Percentiles rank a stretch among this genome's conserved stretches.
Evolutionary conservation across 2,329 filamentous ascomycete genomes (phyloP).

Genomic region (Cladosporium sp.): DNA sequence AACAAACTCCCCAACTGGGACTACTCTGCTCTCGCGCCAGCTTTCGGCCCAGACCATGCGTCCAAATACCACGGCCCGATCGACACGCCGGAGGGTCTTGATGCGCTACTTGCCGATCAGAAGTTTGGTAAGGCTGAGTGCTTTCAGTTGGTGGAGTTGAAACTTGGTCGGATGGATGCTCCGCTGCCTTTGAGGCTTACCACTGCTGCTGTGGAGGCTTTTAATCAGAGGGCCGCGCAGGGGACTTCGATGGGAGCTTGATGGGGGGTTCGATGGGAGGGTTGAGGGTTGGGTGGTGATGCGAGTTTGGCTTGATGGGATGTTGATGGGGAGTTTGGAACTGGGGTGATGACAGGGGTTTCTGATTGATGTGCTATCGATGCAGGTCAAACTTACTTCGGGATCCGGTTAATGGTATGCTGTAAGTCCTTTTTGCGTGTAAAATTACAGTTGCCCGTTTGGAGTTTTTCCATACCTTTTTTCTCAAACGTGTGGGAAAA

Average conservation of each 20-base stretch:
- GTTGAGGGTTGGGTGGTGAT: too few species aligned
- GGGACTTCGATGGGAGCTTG: not conserved
- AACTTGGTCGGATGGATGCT: slow-evolving; percentile 20
- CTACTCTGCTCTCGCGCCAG: slow-evolving; percentile 11
- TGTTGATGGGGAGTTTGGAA: too few species aligned
- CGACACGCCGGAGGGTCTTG: slow-evolving; percentile 16
- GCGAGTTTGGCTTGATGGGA: too few species aligned
- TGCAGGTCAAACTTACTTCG: too few species aligned
- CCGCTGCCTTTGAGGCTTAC: slow-evolving; percentile 15
- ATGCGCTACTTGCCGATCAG: slow-evolving; percentile 10
- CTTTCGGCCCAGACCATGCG: slow-evolving; percentile 12
- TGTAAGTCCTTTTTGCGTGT: too few species aligned
- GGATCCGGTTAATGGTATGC: too few species aligned
- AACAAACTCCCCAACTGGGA: slow-evolving; percentile 13
- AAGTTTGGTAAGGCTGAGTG: slow-evolving; percentile 6
- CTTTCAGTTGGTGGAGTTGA: slow-evolving; percentile 21
- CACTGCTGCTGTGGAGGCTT: slow-evolving; percentile 20
- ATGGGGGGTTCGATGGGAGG: too few species aligned
- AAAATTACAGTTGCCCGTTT: too few species aligned
- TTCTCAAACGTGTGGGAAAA: too few species aligned
- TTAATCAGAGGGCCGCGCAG: slow-evolving; percentile 15
- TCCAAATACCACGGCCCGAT: slow-evolving; percentile 18
- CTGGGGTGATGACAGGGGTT: too few species aligned
- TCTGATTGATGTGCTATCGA: too few species aligned
- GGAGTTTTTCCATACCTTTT: too few species aligned